Percentiles rank a stretch among this genome's conserved stretches.
Evolutionary conservation across 306 rosid species (phyloP).

Genomic region (Cicer bijugum): DNA sequence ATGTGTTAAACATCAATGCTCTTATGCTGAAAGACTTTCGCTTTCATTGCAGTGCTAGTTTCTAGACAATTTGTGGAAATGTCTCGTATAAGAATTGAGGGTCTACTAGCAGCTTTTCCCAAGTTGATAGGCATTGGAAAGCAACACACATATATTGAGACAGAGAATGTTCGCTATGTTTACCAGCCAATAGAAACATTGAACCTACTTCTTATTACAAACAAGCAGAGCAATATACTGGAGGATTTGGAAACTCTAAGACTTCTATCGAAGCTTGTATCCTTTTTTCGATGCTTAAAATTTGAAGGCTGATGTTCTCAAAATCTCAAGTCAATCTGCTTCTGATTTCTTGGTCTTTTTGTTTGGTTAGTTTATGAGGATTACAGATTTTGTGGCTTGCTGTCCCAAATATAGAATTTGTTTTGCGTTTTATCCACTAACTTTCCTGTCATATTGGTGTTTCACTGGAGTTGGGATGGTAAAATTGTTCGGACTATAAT

Average conservation of each 20-base stretch:
- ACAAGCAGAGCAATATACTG: conserved; percentile 93
- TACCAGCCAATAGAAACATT: conserved; percentile 95
- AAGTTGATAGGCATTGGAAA: conserved; percentile 95
- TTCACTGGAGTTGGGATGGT: neutral
- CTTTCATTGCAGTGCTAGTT: conserved; percentile 73
- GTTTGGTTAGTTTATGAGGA: conserved; percentile 12
- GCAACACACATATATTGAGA: conserved; percentile 93
- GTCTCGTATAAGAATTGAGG: conserved; percentile 95
- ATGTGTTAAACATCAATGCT: neutral
- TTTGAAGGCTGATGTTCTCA: conserved; percentile 30
- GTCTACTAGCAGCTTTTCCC: conserved; percentile 97
- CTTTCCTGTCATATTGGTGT: conserved; percentile 24
- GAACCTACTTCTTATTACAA: conserved; percentile 91
- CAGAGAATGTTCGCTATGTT: conserved; percentile 96
- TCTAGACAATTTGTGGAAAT: conserved; percentile 92
- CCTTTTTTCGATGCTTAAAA: conserved; percentile 52
- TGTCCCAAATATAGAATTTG: conserved; percentile 31
- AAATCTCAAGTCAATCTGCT: neutral
- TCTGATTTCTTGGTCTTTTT: conserved; percentile 31
- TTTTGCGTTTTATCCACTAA: conserved; percentile 11
- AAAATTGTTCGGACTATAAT: neutral
- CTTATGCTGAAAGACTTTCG: neutral
- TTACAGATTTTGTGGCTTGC: conserved; percentile 25
- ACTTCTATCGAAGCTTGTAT: conserved; percentile 95
- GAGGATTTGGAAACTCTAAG: conserved; percentile 96